These are phyloP conservation scores for Coniochaeta hoffmannii DNA, from an alignment of 2,329 filamentous ascomycete genomes.

Conservation along the genomic window DNA sequence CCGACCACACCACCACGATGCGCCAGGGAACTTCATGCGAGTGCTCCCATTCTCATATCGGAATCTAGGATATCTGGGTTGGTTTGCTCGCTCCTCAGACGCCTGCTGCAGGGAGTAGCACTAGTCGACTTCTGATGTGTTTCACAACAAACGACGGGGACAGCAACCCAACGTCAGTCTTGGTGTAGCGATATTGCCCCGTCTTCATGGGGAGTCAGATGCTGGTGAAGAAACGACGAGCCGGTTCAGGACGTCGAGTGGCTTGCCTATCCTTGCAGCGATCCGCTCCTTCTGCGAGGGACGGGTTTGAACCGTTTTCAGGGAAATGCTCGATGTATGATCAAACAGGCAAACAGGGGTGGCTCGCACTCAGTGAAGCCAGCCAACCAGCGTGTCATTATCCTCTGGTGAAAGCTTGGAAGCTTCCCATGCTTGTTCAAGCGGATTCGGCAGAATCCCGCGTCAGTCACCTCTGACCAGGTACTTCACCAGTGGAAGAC, in stretches of 20 bases:
- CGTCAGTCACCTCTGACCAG: not conserved
- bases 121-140: no score
- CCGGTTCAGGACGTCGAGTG: not conserved
- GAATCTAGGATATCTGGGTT: no score
- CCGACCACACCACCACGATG: no score
- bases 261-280: no score
- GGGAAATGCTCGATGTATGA: not conserved
- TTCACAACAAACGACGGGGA: no score
- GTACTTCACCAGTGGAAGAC: not conserved
- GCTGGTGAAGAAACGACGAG: no score
- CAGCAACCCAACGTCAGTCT: no score
- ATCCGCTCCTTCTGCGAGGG: not conserved
- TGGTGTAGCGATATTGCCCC: no score
- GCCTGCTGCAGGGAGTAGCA: no score
- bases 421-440: not conserved
- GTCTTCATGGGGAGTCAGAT: no score
- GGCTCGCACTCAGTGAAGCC: not conserved
- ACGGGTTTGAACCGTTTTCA: not conserved
- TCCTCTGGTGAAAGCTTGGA: not conserved
- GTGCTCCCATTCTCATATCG: no score
- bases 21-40: not conserved
- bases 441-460: not conserved
- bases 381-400: not conserved
- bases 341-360: not conserved
- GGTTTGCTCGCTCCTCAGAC: no score